Conservation (phyloP, 495 filamentous ascomycete genomes). For the Geopyxis carbonaria region DNA sequence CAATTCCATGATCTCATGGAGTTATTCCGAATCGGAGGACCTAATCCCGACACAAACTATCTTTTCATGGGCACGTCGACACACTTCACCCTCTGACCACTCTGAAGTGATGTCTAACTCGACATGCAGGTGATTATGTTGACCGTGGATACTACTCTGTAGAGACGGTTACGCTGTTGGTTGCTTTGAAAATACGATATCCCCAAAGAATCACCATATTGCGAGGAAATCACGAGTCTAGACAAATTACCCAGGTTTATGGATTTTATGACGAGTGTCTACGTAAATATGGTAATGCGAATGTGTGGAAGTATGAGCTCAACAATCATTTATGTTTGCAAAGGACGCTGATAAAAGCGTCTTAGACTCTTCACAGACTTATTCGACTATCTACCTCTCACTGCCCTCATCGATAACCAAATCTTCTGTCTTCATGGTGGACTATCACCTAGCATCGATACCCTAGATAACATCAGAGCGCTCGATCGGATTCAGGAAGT, state of each 20-base stretch:
- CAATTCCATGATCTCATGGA: conserved; percentile 94
- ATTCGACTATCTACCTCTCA: conserved; percentile 96
- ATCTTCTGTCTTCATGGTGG: conserved; percentile 99
- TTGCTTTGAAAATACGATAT: conserved; percentile 90
- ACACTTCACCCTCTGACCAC: background rate
- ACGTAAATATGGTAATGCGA: conserved; percentile 94
- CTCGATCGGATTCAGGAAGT: conserved; percentile 97
- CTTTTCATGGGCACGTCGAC: conserved; percentile 64
- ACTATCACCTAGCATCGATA: conserved; percentile 90
- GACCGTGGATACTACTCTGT: conserved; percentile 96
- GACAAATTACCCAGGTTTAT: conserved; percentile 95
- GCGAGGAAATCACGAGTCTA: conserved; percentile 91
- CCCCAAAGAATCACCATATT: conserved; percentile 93
- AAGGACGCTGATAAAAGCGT: too few relatives aligned
- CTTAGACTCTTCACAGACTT: conserved; percentile 65
- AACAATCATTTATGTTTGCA: background rate
- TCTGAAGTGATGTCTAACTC: conserved; percentile 8
- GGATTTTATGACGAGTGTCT: conserved; percentile 97
- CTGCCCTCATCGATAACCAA: conserved; percentile 97
- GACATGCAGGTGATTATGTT: conserved; percentile 66
- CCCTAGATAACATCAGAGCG: conserved; percentile 90
- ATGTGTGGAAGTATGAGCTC: conserved; percentile 79
- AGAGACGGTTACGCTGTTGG: conserved; percentile 85
- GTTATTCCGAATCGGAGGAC: conserved; percentile 80
- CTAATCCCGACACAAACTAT: conserved; percentile 87